Conservation (phyloP, 1,284 basidiomycete genomes). For the Pseudozyma thailandica region DNA sequence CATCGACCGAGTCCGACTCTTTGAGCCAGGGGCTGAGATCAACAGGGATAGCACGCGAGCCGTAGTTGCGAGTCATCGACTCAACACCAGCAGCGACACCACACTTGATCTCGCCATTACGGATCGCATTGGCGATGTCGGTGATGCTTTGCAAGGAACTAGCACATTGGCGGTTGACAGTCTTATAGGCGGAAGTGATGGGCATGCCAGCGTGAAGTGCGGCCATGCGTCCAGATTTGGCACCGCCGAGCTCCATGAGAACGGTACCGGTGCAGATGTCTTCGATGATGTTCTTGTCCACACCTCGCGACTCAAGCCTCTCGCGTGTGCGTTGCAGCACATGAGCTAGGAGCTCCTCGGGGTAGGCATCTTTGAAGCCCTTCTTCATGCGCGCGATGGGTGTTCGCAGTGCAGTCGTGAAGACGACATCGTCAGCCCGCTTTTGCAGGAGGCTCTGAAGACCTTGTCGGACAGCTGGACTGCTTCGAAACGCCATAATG, state of each 20-base stretch:
- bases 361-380: conserved; percentile 66
- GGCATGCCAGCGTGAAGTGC: conserved; percentile 67
- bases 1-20: conserved; percentile 56
- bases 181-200: conserved; percentile 46
- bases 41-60: conserved; percentile 65
- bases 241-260: conserved; percentile 69
- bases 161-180: conserved; percentile 69
- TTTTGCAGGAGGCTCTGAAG: conserved; percentile 57
- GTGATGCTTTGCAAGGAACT: conserved; percentile 68
- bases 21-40: conserved; percentile 64
- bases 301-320: conserved; percentile 63
- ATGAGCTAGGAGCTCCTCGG: conserved; percentile 67
- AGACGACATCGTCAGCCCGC: conserved; percentile 61
- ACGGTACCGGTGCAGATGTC: conserved; percentile 68
- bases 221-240: conserved; percentile 68
- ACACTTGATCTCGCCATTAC: conserved; percentile 55
- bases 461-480: conserved; percentile 33
- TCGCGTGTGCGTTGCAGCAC: conserved; percentile 64
- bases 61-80: conserved; percentile 66
- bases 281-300: conserved; percentile 66
- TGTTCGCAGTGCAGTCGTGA: conserved; percentile 68
- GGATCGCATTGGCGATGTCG: conserved; percentile 68
- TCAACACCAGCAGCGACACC: conserved; percentile 66
- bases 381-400: conserved; percentile 67
- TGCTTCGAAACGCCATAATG: conserved; percentile 56